Evolutionary conservation across 805 yeast genomes (phyloP).

Genomic region (Nematodospora valgi): DNA sequence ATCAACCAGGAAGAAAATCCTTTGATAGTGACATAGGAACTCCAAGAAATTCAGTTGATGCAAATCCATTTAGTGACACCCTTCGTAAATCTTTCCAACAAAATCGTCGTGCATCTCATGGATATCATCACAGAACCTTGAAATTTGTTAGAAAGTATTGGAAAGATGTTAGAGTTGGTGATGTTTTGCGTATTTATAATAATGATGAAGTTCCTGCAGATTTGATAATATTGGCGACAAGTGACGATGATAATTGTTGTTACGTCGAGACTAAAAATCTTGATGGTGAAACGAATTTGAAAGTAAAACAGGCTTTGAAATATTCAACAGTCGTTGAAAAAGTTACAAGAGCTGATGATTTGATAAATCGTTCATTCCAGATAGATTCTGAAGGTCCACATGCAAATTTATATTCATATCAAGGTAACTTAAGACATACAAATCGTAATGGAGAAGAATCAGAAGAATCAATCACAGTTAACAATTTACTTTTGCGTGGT

Average conservation of each 20-base stretch:
- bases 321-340: conserved; percentile 50
- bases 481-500: conserved; percentile 70
- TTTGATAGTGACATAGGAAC: conserved; percentile 28
- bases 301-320: conserved; percentile 71
- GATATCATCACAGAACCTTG: conserved; percentile 16
- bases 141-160: conserved; percentile 42
- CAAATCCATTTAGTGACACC: conserved; percentile 14
- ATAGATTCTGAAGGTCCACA: conserved; percentile 85
- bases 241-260: conserved; percentile 67
- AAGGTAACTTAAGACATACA: conserved; percentile 51
- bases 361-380: conserved; percentile 49
- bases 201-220: conserved; percentile 82
- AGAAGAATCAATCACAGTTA: conserved; percentile 66
- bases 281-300: conserved; percentile 59
- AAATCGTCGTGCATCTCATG: conserved; percentile 3
- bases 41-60: conserved; percentile 14
- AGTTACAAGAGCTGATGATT: conserved; percentile 34
- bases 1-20: conserved; percentile 20
- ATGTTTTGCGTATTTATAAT: conserved; percentile 60
- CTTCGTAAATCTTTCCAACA: conserved; percentile 17
- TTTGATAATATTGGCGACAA: conserved; percentile 60
- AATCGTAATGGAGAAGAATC: conserved; percentile 12
- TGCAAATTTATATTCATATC: conserved; percentile 70
- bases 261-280: conserved; percentile 51
- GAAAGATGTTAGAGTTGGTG: conserved; percentile 78